These are phyloP conservation scores for Zancudomyces culisetae DNA, from an alignment of 371 early-diverging fungal genomes.

Conservation along the genomic window DNA sequence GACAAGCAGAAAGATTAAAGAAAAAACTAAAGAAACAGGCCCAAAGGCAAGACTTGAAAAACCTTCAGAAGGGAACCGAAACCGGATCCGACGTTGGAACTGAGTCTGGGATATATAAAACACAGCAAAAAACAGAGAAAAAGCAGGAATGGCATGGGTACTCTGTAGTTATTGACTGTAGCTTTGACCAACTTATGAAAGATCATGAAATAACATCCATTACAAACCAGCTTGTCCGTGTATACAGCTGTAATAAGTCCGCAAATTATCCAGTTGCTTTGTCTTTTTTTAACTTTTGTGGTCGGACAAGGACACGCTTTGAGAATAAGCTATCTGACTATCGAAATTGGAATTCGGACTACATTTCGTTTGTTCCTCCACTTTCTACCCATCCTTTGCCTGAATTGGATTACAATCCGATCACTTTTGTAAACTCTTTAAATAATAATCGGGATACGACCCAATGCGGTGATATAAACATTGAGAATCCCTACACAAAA, in stretches of 20 bases:
- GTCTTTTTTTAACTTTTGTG: slow-evolving; percentile 17
- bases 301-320: slow-evolving; percentile 11
- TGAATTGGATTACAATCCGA: slow-evolving; percentile 3
- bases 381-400: slow-evolving; percentile 23
- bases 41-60: too few relatives aligned
- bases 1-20: too few relatives aligned
- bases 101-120: too few relatives aligned
- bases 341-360: slow-evolving; percentile 13
- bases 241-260: slow-evolving; percentile 43
- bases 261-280: slow-evolving; percentile 27
- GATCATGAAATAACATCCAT: slow-evolving; percentile 48
- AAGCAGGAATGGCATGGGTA: too few relatives aligned
- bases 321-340: slow-evolving; percentile 9
- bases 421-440: background rate
- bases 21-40: too few relatives aligned
- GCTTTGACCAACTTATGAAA: slow-evolving; percentile 56
- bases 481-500: too few relatives aligned
- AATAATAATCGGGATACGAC: too few relatives aligned
- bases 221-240: slow-evolving; percentile 40
- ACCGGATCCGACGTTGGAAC: too few relatives aligned
- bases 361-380: slow-evolving; percentile 12
- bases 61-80: too few relatives aligned
- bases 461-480: background rate
- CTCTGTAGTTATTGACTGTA: slow-evolving; percentile 55
- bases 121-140: too few relatives aligned